Conservation (phyloP, 1,139 yeast species). For the Hemisphaericaspora xylanilytica region DNA sequence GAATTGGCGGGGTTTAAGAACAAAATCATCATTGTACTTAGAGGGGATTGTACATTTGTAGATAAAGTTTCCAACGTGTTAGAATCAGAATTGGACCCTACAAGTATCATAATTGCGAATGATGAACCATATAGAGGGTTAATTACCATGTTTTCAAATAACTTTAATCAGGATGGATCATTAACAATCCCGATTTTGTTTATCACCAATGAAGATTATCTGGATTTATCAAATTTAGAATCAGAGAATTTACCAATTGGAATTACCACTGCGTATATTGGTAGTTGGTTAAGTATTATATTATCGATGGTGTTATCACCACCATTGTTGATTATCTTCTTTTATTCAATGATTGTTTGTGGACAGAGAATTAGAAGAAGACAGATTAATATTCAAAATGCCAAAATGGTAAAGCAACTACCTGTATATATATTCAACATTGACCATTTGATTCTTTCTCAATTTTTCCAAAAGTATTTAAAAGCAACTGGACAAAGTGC, state of each 20-base stretch:
- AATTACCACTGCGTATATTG: constrained; percentile 36
- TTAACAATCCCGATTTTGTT: constrained; percentile 38
- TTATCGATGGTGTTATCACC: constrained; percentile 46
- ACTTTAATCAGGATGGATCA: constrained; percentile 38
- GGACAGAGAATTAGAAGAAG: constrained; percentile 30
- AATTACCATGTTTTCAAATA: constrained; percentile 44
- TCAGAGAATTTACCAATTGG: constrained; percentile 15
- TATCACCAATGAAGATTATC: constrained; percentile 38
- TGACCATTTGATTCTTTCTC: constrained; percentile 33
- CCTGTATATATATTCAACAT: constrained; percentile 41
- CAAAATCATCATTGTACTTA: constrained; percentile 32
- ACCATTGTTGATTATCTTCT: constrained; percentile 38
- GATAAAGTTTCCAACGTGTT: constrained; percentile 34
- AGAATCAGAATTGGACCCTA: constrained; percentile 29
- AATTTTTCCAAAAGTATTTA: constrained; percentile 28
- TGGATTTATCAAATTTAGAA: constrained; percentile 17
- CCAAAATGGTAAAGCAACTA: constrained; percentile 34
- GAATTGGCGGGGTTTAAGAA: constrained; percentile 16
- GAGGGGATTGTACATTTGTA: constrained; percentile 47
- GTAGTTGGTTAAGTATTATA: constrained; percentile 40
- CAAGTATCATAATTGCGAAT: constrained; percentile 39
- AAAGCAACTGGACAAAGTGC: constrained; percentile 23
- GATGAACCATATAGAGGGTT: constrained; percentile 40
- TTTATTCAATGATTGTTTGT: constrained; percentile 32
- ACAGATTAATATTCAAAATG: constrained; percentile 30